These are phyloP conservation scores for Hymenoscyphus fructigenus DNA, from an alignment of 2,329 filamentous ascomycete species.

Conservation along the genomic window DNA sequence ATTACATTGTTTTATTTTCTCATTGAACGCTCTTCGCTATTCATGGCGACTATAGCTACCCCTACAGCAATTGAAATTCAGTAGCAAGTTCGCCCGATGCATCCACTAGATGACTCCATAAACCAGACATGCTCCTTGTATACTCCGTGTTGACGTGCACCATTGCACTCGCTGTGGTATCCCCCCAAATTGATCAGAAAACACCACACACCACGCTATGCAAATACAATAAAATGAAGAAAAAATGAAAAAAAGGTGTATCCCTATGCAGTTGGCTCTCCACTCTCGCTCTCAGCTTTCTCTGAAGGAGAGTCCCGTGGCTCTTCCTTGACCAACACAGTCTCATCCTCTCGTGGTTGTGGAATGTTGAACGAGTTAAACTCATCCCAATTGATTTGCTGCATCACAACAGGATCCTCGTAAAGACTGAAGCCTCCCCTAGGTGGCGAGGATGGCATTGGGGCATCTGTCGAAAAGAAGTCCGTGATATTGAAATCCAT, in stretches of 20 bases:
- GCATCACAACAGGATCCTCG: constrained; percentile 30
- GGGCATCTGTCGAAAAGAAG: constrained; percentile 44
- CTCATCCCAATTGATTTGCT: constrained; percentile 31
- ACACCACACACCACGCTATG: constrained; percentile 27
- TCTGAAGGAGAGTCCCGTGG: constrained; percentile 21
- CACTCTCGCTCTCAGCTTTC: constrained; percentile 5
- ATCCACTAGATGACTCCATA: constrained; percentile 1
- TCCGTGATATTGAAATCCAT: constrained; percentile 39
- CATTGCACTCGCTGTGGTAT: constrained; percentile 6
- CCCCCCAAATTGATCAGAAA: constrained; percentile 16
- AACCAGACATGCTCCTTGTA: constrained; percentile 7
- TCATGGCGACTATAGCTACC: background rate
- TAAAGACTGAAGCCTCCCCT: constrained; percentile 37
- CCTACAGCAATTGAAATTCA: background rate
- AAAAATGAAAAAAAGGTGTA: constrained; percentile 7
- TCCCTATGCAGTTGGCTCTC: constrained; percentile 11
- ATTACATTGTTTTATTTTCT: background rate
- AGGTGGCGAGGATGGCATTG: constrained; percentile 48
- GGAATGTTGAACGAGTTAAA: constrained; percentile 20
- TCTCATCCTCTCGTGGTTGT: constrained; percentile 11
- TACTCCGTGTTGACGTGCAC: constrained; percentile 7
- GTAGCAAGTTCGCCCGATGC: background rate
- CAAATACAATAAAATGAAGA: constrained; percentile 17
- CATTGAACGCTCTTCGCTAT: background rate
- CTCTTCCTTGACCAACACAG: constrained; percentile 27